Conservation (phyloP, 1,139 yeast genomes). For the Geotrichum restrictum region DNA sequence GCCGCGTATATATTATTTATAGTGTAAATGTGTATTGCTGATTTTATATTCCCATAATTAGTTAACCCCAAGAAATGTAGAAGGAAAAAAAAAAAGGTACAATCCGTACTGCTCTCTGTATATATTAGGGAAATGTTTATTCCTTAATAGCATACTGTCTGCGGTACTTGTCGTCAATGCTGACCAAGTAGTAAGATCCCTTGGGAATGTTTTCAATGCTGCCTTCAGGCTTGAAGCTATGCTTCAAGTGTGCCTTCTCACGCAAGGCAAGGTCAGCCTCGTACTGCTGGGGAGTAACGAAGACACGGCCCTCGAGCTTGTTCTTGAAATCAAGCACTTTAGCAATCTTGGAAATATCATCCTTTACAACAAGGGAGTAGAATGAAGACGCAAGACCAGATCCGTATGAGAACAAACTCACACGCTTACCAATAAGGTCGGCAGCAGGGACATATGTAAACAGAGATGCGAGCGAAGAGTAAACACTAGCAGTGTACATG, state of each 20-base stretch:
- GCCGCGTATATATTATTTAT: too few species aligned
- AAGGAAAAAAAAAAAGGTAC: too few species aligned
- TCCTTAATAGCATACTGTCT: constrained; percentile 68
- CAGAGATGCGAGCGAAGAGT: constrained; percentile 80
- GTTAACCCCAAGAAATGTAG: too few species aligned
- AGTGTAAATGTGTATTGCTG: too few species aligned
- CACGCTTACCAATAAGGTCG: constrained; percentile 71
- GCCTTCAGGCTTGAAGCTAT: constrained; percentile 75
- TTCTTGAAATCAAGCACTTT: constrained; percentile 63
- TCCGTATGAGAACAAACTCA: constrained; percentile 94
- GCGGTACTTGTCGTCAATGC: constrained; percentile 84
- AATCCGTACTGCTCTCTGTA: too few species aligned
- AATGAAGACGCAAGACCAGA: constrained; percentile 94
- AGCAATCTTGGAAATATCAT: constrained; percentile 71
- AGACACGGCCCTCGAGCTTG: constrained; percentile 63
- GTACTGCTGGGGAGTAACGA: constrained; percentile 73
- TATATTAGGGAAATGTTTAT: constrained; percentile 29
- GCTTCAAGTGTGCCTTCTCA: constrained; percentile 83
- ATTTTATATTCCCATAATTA: too few species aligned
- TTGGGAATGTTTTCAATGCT: constrained; percentile 61
- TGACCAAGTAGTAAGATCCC: constrained; percentile 81
- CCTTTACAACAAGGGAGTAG: constrained; percentile 73
- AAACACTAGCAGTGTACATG: constrained; percentile 95
- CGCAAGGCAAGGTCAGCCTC: constrained; percentile 78
- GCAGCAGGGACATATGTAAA: constrained; percentile 72